Base-by-base conservation (phyloP, 78 protist genomes). In the Parvularia atlantis region DNA sequence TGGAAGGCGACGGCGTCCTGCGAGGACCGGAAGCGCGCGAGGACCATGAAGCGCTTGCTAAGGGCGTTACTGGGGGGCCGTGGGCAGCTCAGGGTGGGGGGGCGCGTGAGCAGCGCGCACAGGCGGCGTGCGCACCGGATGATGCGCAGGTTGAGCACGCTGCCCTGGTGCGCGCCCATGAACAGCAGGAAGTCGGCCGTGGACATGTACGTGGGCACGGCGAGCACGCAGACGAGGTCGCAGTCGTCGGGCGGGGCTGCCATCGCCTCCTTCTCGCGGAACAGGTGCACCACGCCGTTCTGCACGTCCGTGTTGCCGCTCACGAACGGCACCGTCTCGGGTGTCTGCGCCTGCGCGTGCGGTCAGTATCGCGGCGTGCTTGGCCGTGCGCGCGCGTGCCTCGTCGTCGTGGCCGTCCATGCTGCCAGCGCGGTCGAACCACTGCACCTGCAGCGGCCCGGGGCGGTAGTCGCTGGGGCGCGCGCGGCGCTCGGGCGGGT, bases 31-130 rank as follows among this genome's bases (percentile, higher is more conserved):
- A 85, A 82, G 30, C 58, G 35, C 39, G 77, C 0, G 24, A 89
- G 43, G 30, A 62, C 89, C 84, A 88, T 71, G 74, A 81, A 86
- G 40, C 81, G 31, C 66, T 70, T 82, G 24, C 90, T 85, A n/a
- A 20, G 19, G 20, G 30, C 16, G 20, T 22, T 50, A 50, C 20
- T 22, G 30, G 20, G 20, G 54, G 20, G 30, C 16, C 16, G 54
- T 50, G 0, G 20, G 20, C 20, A 53, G 31, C 20, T 20, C 20
- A 20, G 57, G 31, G 31, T 26, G 20, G 57, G 20, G 22, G 20
- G 22, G 22, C 57, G 22, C 20, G 20, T 53, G 31, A 22, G 20
- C 31, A 53, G 57, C 57, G 22, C 22, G 22, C 22, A 53, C 57
- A 26, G 31, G 57, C 22, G 22, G 57, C 20, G 22, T 53, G 22